Conservation (phyloP, 2,329 filamentous ascomycete species). For the Cercospora nicotianae region DNA sequence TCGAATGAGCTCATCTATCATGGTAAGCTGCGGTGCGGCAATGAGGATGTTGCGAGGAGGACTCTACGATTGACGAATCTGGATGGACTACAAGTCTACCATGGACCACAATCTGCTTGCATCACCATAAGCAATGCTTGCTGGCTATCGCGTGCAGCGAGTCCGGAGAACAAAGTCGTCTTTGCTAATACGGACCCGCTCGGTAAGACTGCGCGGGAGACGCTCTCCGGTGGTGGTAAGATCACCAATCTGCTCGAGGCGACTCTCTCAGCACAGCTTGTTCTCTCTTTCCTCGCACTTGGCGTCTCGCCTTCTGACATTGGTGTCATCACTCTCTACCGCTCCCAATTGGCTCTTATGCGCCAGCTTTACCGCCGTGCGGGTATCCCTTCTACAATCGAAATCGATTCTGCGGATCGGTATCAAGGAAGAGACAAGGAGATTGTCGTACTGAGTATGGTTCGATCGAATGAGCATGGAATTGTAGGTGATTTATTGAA, state of each 20-base stretch:
- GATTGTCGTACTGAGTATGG: conserved; percentile 81
- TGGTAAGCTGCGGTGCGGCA: conserved; percentile 88
- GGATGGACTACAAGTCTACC: conserved; percentile 38
- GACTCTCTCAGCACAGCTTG: conserved; percentile 73
- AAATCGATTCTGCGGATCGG: conserved; percentile 95
- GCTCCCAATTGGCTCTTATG: conserved; percentile 82
- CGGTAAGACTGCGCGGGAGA: conserved; percentile 64
- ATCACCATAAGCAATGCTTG: conserved; percentile 49
- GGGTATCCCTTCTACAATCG: conserved; percentile 59
- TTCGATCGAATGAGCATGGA: conserved; percentile 78
- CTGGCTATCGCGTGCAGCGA: conserved; percentile 73
- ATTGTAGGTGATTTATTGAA: conserved; percentile 87
- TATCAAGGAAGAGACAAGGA: conserved; percentile 98
- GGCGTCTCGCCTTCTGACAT: conserved; percentile 76
- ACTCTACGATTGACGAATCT: conserved; percentile 64
- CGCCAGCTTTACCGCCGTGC: conserved; percentile 62
- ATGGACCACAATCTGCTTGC: conserved; percentile 24
- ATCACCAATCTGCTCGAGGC: conserved; percentile 88
- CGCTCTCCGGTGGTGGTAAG: conserved; percentile 61
- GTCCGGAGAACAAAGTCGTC: conserved; percentile 70
- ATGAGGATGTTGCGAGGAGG: conserved; percentile 67
- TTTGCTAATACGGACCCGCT: conserved; percentile 89
- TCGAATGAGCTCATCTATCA: conserved; percentile 92
- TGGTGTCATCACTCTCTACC: conserved; percentile 95
- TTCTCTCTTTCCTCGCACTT: conserved; percentile 71